These are phyloP conservation scores for Juncus effusus DNA, from an alignment of 176 grass and related monocot species.

Conservation along the genomic window DNA sequence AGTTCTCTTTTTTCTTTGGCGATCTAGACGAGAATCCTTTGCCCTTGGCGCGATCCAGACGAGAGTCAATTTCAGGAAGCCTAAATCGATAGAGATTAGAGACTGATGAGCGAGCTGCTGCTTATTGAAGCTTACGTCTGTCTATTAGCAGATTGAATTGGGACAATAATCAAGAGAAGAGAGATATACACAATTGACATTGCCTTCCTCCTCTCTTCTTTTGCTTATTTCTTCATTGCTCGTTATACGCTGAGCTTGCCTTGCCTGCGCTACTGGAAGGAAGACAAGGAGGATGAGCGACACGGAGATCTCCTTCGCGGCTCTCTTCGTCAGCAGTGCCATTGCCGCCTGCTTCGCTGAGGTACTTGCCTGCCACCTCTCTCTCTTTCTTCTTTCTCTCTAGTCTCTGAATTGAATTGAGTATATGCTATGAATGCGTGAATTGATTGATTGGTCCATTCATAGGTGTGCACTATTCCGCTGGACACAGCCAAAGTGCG, in stretches of 20 bases:
- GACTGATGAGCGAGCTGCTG: too few relatives aligned
- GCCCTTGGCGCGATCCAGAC: too few relatives aligned
- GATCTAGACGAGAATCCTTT: too few relatives aligned
- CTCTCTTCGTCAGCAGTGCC: slow-evolving; percentile 74
- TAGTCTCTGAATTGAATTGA: background rate
- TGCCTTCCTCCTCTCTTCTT: background rate
- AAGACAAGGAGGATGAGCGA: slow-evolving; percentile 27
- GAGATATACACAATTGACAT: background rate
- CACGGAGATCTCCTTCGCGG: slow-evolving; percentile 56
- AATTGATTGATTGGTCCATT: background rate
- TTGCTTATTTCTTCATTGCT: background rate
- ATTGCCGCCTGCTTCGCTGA: slow-evolving; percentile 87
- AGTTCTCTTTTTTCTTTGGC: too few relatives aligned
- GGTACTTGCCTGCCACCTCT: slow-evolving; percentile 31
- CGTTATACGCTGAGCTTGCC: background rate
- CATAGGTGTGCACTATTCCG: slow-evolving; percentile 81
- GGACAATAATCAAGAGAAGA: too few relatives aligned
- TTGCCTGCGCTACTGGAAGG: background rate
- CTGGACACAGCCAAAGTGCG: slow-evolving; percentile 94
- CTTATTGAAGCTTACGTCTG: too few relatives aligned
- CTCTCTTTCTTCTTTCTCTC: background rate
- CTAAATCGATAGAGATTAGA: too few relatives aligned
- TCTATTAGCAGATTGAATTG: too few relatives aligned
- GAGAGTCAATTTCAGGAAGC: too few relatives aligned
- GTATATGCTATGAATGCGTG: slow-evolving; percentile 3